Conservation (phyloP, 192 early-diverging fungal genomes). For the Funneliformis geosporum region DNA sequence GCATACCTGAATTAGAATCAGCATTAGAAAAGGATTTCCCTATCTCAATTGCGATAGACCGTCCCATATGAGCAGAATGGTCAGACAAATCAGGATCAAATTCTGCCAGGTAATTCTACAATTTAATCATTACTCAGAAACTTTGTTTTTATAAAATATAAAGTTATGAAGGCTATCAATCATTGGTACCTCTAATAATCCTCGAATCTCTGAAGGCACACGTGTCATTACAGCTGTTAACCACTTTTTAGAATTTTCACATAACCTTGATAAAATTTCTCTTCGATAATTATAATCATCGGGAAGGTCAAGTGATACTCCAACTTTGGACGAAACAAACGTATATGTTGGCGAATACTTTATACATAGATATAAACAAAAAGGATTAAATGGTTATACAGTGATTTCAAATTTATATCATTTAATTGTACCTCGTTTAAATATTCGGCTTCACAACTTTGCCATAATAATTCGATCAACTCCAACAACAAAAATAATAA, state of each 20-base stretch:
- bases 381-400: not conserved
- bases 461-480: conserved; percentile 78
- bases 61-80: conserved; percentile 66
- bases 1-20: conserved; percentile 37
- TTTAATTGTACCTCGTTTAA: conserved; percentile 57
- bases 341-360: conserved; percentile 70
- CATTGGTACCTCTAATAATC: conserved; percentile 38
- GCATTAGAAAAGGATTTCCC: conserved; percentile 42
- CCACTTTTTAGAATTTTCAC: conserved; percentile 68
- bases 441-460: conserved; percentile 74
- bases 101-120: conserved; percentile 70
- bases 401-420: not conserved
- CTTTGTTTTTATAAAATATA: not conserved
- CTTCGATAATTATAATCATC: conserved; percentile 75
- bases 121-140: not conserved
- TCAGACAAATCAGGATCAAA: conserved; percentile 59
- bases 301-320: conserved; percentile 67
- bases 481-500: conserved; percentile 77
- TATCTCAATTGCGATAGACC: conserved; percentile 68
- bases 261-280: conserved; percentile 60
- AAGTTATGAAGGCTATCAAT: not conserved
- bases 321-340: conserved; percentile 62
- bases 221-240: conserved; percentile 59
- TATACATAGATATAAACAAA: not conserved
- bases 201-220: conserved; percentile 71